Evolutionary conservation across 768 basidiomycete species (phyloP).

Genomic region (Leccinum subtestaceum): DNA sequence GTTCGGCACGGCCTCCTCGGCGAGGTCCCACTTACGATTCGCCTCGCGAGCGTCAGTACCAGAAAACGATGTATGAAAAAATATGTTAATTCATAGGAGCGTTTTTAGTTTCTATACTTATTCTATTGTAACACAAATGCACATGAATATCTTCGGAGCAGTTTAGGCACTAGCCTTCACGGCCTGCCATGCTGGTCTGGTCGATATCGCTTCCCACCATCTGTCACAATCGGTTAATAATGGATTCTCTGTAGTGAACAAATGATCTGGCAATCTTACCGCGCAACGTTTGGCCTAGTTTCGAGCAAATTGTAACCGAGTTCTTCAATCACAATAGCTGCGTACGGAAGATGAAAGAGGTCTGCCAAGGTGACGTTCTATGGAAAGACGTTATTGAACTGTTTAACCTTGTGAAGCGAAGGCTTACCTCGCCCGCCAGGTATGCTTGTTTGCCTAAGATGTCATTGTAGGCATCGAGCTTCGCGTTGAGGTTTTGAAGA

Average conservation of each 20-base stretch:
- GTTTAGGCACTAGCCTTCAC: constrained; percentile 37
- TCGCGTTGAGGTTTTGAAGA: constrained; percentile 30
- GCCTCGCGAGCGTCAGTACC: too few species aligned
- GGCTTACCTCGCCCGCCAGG: constrained; percentile 53
- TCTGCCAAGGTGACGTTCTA: constrained; percentile 46
- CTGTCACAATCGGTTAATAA: constrained; percentile 20
- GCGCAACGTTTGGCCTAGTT: constrained; percentile 26
- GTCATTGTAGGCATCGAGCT: constrained; percentile 50
- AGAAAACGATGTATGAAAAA: background rate
- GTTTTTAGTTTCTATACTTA: background rate
- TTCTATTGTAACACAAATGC: background rate
- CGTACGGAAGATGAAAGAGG: constrained; percentile 44
- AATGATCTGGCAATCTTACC: constrained; percentile 12
- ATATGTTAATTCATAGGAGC: background rate
- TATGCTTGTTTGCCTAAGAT: constrained; percentile 54
- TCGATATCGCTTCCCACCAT: constrained; percentile 52
- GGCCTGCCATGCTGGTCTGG: constrained; percentile 46
- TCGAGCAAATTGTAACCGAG: constrained; percentile 21
- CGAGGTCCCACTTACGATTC: too few species aligned
- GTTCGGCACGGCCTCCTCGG: too few species aligned
- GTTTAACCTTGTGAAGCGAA: background rate
- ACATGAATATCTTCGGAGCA: background rate
- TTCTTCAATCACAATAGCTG: constrained; percentile 27
- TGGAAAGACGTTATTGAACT: background rate
- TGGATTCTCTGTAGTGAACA: background rate